These are phyloP conservation scores for Stereum hirsutum DNA, from an alignment of 1,284 basidiomycete species.

Conservation along the genomic window DNA sequence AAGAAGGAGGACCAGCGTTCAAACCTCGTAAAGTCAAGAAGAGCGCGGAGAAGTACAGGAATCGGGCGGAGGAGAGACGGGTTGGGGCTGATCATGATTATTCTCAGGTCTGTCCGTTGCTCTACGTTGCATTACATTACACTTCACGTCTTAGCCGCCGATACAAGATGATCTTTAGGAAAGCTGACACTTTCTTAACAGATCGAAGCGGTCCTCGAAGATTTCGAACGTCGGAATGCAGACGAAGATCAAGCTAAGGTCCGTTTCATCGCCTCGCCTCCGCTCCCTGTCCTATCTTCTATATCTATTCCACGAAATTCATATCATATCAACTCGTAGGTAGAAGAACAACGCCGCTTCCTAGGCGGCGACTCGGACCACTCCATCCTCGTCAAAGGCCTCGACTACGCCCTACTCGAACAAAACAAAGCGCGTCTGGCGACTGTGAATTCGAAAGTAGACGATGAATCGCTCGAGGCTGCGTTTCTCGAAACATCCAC, in stretches of 20 bases:
- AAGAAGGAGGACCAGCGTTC: no score
- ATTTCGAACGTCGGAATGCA: constrained; percentile 63
- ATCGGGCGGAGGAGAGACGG: constrained; percentile 64
- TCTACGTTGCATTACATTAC: not conserved
- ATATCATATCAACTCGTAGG: constrained; percentile 26
- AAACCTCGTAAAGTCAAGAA: constrained; percentile 74
- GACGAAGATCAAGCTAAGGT: constrained; percentile 52
- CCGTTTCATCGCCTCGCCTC: not conserved
- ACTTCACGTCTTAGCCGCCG: no score
- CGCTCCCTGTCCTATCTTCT: not conserved
- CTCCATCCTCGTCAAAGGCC: constrained; percentile 83
- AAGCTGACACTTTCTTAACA: not conserved
- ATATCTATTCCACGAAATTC: not conserved
- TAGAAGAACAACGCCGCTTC: constrained; percentile 72
- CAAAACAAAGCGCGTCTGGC: constrained; percentile 66
- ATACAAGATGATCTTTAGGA: no score
- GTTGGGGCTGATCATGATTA: constrained; percentile 56
- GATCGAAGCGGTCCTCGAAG: constrained; percentile 71
- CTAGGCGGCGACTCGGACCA: constrained; percentile 86
- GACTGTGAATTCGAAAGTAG: constrained; percentile 43
- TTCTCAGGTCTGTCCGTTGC: constrained; percentile 33
- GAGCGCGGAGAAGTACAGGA: constrained; percentile 43
- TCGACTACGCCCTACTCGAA: constrained; percentile 81
- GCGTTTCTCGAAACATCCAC: constrained; percentile 42
- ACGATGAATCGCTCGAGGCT: constrained; percentile 73